Percentiles rank a stretch among this genome's conserved stretches.
These are phyloP conservation scores for Polysphondylium violaceum DNA, from an alignment of 78 protist genomes.

Conservation along the genomic window DNA sequence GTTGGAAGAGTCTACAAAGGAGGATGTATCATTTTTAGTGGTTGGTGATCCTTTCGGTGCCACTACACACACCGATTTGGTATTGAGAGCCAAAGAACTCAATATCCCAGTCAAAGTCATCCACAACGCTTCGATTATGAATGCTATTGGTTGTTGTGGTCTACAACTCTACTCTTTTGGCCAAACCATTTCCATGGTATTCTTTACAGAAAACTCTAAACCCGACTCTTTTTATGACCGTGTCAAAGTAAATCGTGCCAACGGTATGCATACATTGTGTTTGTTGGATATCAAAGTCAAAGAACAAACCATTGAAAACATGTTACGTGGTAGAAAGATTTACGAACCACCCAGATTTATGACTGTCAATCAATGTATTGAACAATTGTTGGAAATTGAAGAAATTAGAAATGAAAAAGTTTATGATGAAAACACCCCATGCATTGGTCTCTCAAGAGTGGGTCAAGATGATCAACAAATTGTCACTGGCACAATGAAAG, in stretches of 20 bases:
- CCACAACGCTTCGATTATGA: slow-evolving; percentile 99
- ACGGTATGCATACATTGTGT: slow-evolving; percentile 98
- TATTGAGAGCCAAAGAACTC: slow-evolving; percentile 88
- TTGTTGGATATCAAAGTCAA: slow-evolving; percentile 98
- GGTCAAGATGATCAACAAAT: slow-evolving; percentile 92
- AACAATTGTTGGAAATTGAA: slow-evolving; percentile 94
- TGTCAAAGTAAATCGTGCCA: slow-evolving; percentile 79
- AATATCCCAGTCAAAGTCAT: slow-evolving; percentile 84
- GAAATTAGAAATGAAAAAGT: slow-evolving; percentile 33
- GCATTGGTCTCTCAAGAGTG: slow-evolving; percentile 95
- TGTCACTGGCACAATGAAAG: slow-evolving; percentile 86
- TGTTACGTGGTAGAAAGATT: slow-evolving; percentile 91
- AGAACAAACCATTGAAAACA: slow-evolving; percentile 93
- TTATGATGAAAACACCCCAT: slow-evolving; percentile 67
- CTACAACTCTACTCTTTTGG: slow-evolving; percentile 98
- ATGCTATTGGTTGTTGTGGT: slow-evolving; percentile 99
- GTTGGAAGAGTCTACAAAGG: slow-evolving; percentile 82
- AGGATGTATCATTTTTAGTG: slow-evolving; percentile 96
- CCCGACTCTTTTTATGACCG: slow-evolving; percentile 97
- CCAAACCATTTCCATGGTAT: slow-evolving; percentile 95
- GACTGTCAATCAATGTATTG: slow-evolving; percentile 93
- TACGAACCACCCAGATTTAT: slow-evolving; percentile 99
- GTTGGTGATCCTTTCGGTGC: slow-evolving; percentile 99
- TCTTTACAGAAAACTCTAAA: slow-evolving; percentile 94
- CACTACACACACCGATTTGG: slow-evolving; percentile 98